Conservation (phyloP, 768 basidiomycete species). For the Tylopilus sp. region DNA sequence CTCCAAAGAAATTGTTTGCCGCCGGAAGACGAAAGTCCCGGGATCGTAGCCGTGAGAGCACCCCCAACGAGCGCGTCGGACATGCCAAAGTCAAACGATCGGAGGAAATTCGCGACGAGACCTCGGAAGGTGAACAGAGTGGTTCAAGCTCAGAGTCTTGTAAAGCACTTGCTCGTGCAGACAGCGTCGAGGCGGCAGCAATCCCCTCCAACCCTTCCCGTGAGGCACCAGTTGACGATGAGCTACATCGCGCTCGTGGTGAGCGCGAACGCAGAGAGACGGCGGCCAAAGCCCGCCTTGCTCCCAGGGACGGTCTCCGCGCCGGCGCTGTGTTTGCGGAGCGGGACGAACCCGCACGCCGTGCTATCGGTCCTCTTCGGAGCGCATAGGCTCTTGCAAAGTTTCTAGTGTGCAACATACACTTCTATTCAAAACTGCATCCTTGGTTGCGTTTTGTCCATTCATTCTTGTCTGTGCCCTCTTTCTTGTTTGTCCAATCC, state of each 20-base stretch:
- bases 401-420: not conserved
- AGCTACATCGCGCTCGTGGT: slow-evolving; percentile 17
- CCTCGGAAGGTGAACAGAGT: slow-evolving; percentile 18
- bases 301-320: slow-evolving; percentile 26
- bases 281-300: slow-evolving; percentile 20
- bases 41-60: slow-evolving; percentile 23
- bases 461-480: slow-evolving; percentile 8
- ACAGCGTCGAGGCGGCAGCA: slow-evolving; percentile 3
- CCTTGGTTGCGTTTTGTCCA: not conserved
- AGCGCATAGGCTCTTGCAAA: slow-evolving; percentile 8
- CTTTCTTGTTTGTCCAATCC: not conserved
- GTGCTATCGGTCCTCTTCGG: slow-evolving; percentile 30
- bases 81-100: slow-evolving; percentile 6
- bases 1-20: slow-evolving; percentile 56
- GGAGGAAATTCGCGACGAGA: slow-evolving; percentile 3
- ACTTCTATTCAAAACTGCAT: not conserved
- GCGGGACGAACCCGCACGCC: slow-evolving; percentile 28
- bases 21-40: slow-evolving; percentile 26
- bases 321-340: slow-evolving; percentile 29
- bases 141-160: not conserved
- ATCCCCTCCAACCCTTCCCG: slow-evolving; percentile 3
- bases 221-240: slow-evolving; percentile 3
- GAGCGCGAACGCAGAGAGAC: slow-evolving; percentile 27
- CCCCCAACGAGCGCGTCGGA: slow-evolving; percentile 12
- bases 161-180: not conserved